Evolutionary conservation across 495 filamentous ascomycete genomes (phyloP), one percentile per base, ranked within the genome.

Genomic region (Hyaloscypha variabilis): DNA sequence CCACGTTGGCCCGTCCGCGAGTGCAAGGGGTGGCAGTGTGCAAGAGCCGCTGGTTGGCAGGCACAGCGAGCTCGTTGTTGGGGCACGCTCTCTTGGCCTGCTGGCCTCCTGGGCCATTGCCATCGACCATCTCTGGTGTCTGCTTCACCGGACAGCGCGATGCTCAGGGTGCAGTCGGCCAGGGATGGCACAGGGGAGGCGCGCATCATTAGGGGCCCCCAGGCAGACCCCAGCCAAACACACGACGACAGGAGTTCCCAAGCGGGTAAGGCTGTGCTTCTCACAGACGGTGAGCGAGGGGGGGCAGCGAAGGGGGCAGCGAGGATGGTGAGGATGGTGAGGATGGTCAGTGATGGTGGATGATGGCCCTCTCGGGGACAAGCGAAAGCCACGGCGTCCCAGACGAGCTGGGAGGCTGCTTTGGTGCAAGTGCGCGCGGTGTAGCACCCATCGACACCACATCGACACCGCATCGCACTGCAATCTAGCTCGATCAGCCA

Each of bases 91-190:
- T 21, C 49, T 6, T 51, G 19, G 49, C 13, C 23, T 21, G 6
- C 19, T 51, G 19, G 49, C 13, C 23, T 21, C 19, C 49, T 51
- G 49, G 49, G 23, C 19, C 49, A 51, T 8, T 46, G 39, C 39
- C 19, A 19, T 39, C 56, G 28, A 59, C 56, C 56, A 8, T 59
- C 39, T 39, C 53, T 50, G 31, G 34, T 49, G 39, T 62, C 30
- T 31, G 31, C 56, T 26, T 34, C 54, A n/a, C 46, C 67, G 67
- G 67, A 63, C 63, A 64, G 60, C 58, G 63, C 67, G 67, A 63
- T 62, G 58, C n/a, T 36, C 60, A 54, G 58, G 52, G 21, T n/a
- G n/a, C n/a, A n/a, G n/a, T n/a, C n/a, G n/a, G n/a, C n/a, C n/a
- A n/a, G n/a, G n/a, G n/a, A n/a, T n/a, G n/a, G n/a, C n/a, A n/a